Percentiles rank a stretch among this genome's conserved stretches.
phyloP scores from a whole-genome alignment of 441 rosid genomes.

The Adansonia gregorii region DNA sequence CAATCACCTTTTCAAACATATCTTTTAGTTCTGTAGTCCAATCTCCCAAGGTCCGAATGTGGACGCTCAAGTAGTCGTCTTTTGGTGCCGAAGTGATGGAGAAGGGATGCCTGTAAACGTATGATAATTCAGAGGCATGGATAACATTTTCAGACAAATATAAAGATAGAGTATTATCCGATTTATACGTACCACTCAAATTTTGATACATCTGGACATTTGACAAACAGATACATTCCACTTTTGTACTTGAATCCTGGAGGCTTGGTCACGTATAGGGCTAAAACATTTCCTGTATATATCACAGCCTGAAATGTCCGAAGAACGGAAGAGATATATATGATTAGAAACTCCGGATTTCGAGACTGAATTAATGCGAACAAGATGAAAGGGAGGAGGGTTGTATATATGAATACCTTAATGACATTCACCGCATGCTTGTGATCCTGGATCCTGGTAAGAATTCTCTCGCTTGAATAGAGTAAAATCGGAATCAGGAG shows the following conservation, averaged over 20 bases:
- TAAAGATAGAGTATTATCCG: neutral
- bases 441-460: slow-evolving; percentile 53
- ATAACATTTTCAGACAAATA: neutral
- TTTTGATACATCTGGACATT: slow-evolving; percentile 75
- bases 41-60: slow-evolving; percentile 86
- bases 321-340: neutral
- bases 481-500: slow-evolving; percentile 55
- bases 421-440: slow-evolving; percentile 66
- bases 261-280: slow-evolving; percentile 85
- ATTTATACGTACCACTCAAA: slow-evolving; percentile 69
- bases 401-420: slow-evolving; percentile 50
- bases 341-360: neutral
- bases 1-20: slow-evolving; percentile 62
- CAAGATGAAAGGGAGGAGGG: neutral
- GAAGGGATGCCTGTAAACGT: slow-evolving; percentile 76
- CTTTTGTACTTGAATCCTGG: slow-evolving; percentile 76
- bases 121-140: neutral
- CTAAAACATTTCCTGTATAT: slow-evolving; percentile 88
- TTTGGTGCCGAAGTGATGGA: slow-evolving; percentile 97
- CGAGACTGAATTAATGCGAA: neutral
- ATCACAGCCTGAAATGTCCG: slow-evolving; percentile 65
- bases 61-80: slow-evolving; percentile 83
- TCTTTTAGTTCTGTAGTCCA: slow-evolving; percentile 82
- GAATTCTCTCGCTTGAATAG: slow-evolving; percentile 65
- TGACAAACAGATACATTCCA: slow-evolving; percentile 94